Evolutionary conservation across 2,329 filamentous ascomycete genomes (phyloP).

Genomic region (Lithohypha guttulata): DNA sequence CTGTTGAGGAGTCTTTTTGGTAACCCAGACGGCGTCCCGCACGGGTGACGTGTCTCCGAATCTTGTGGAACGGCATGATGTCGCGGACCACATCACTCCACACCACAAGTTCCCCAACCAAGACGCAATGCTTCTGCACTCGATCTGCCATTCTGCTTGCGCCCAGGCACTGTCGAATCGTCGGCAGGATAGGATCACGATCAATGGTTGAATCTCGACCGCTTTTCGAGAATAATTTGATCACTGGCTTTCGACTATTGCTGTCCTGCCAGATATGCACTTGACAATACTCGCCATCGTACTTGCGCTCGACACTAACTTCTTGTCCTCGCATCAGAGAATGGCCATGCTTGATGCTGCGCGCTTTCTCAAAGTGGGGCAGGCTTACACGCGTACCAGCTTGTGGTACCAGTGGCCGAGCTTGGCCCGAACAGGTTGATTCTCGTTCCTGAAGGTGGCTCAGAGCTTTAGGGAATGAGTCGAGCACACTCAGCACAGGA

Average conservation of each 20-base stretch:
- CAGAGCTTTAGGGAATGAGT: conserved; percentile 45
- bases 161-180: conserved; percentile 53
- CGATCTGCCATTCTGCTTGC: conserved; percentile 48
- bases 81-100: conserved; percentile 57
- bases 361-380: conserved; percentile 48
- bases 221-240: conserved; percentile 86
- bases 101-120: conserved; percentile 73
- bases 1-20: conserved; percentile 48
- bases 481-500: conserved; percentile 45
- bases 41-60: conserved; percentile 65
- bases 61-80: conserved; percentile 67
- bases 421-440: conserved; percentile 5
- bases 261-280: conserved; percentile 61
- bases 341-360: conserved; percentile 60
- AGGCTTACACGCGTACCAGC: conserved; percentile 50
- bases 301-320: conserved; percentile 69
- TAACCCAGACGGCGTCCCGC: conserved; percentile 60
- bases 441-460: conserved; percentile 2
- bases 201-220: conserved; percentile 64
- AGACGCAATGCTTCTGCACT: conserved; percentile 56
- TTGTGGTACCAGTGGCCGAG: conserved; percentile 35
- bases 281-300: conserved; percentile 85
- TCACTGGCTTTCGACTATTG: conserved; percentile 44
- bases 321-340: conserved; percentile 26
- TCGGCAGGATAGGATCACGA: conserved; percentile 48